Evolutionary conservation across 768 basidiomycete species (phyloP).

Genomic region (Pisolithus microcarpus): DNA sequence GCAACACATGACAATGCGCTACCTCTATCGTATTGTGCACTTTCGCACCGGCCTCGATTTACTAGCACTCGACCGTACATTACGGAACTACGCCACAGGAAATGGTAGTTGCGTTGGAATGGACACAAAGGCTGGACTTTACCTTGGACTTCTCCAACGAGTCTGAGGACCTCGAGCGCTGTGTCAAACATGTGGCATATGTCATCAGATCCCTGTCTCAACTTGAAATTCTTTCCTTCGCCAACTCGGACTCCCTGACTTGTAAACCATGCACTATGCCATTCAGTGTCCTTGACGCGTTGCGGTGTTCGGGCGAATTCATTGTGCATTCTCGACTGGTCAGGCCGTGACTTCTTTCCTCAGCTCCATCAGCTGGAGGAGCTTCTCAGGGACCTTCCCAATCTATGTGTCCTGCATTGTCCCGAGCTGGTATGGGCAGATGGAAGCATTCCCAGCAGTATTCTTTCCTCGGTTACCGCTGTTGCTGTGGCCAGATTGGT

Average conservation of each 20-base stretch:
- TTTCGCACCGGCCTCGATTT: conserved; percentile 13
- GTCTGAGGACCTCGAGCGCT: background rate
- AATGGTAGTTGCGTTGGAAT: conserved; percentile 5
- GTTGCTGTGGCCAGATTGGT: too few species aligned
- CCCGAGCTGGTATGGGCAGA: too few species aligned
- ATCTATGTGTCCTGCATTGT: background rate
- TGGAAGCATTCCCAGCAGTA: too few species aligned
- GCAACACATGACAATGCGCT: conserved; percentile 18
- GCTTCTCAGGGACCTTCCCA: conserved; percentile 10
- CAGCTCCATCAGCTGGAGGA: background rate
- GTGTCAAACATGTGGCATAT: conserved; percentile 2
- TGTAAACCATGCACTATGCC: background rate
- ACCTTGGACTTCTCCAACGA: conserved; percentile 9
- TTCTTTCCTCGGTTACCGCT: too few species aligned
- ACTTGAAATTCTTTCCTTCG: conserved; percentile 17
- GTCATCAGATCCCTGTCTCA: conserved; percentile 12
- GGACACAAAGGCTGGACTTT: conserved; percentile 18
- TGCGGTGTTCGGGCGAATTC: conserved; percentile 11
- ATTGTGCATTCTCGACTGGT: conserved; percentile 17
- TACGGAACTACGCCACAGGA: conserved; percentile 7
- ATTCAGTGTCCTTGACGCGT: conserved; percentile 10
- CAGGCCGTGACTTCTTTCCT: background rate
- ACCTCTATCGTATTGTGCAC: conserved; percentile 19
- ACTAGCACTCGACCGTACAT: conserved; percentile 11
- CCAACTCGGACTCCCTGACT: background rate